Evolutionary conservation across 305 asterid genomes (phyloP), one percentile per base, ranked within the genome.

Genomic region (Salvia sclarea): DNA sequence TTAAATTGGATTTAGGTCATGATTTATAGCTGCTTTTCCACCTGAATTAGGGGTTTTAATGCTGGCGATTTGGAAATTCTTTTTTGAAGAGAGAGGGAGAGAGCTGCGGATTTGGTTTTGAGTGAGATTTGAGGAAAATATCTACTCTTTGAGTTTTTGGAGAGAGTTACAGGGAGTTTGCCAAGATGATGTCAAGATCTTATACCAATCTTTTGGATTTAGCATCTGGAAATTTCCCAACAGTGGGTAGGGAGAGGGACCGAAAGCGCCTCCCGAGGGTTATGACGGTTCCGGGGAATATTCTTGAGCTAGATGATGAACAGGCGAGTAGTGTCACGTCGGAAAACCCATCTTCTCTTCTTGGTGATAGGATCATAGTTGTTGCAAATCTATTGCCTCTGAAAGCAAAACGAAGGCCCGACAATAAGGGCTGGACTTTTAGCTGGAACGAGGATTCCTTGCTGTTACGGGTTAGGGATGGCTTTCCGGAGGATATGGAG

Each of bases 401-500:
- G 82, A 93, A 90, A 75, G 95, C 91, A 1, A 90, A 90, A 66
- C 80, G 96, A 69, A 82, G 94, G 78, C 95, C 96, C 0, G 98
- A 93, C 57, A 88, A 88, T 77, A 91, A 93, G 74, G 96, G 97
- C 8, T 93, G 98, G 98, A 90, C 79, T 71, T 90, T 90, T 78
- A 87, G 94, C 73, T 93, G 97, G 97, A 80, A 93, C 43, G 97
- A 93, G 79, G 98, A 93, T 68, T 84, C 96, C 0, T 71, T 93
- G 81, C 81, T 88, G 45, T 78, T 87, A 70, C 71, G 94, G 75
- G 85, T 88, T 59, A 90, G 89, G 73, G 97, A 93, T 69, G 98
- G 98, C 60, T 84, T 93, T 53, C 97, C 98, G 0, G 97, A 90
- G 74, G 98, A 90, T 47, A 90, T 93, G 97, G 98, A 93, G 74